Evolutionary conservation across 257 asterid genomes (phyloP).

Genomic region (Leptodermis oblonga): DNA sequence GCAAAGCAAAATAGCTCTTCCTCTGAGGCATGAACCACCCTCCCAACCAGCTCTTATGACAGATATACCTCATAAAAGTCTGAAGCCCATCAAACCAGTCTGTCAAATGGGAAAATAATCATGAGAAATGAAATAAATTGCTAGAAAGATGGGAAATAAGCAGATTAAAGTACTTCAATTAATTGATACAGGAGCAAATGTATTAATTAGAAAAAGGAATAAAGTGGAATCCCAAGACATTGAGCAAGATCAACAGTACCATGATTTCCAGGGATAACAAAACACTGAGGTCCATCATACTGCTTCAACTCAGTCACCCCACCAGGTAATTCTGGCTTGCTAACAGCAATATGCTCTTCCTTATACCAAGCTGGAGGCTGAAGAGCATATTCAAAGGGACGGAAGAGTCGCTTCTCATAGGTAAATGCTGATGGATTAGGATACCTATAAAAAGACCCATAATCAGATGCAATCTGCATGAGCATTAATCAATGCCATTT

Average conservation of each 20-base stretch:
- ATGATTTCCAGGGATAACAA: slow-evolving; percentile 96
- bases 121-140: slow-evolving; percentile 10
- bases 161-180: neutral
- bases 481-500: slow-evolving; percentile 1
- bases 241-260: slow-evolving; percentile 44
- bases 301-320: slow-evolving; percentile 59
- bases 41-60: slow-evolving; percentile 98
- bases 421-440: slow-evolving; percentile 94
- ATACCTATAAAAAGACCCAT: slow-evolving; percentile 46
- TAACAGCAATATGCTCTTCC: slow-evolving; percentile 83
- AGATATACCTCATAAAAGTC: slow-evolving; percentile 93
- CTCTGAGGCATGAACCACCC: slow-evolving; percentile 99
- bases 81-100: slow-evolving; percentile 99
- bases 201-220: neutral
- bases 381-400: slow-evolving; percentile 95
- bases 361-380: slow-evolving; percentile 90
- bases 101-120: slow-evolving; percentile 29
- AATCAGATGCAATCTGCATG: slow-evolving; percentile 8
- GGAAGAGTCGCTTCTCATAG: slow-evolving; percentile 91
- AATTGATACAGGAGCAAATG: neutral
- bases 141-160: neutral
- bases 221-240: slow-evolving; percentile 4
- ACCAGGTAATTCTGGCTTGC: slow-evolving; percentile 84
- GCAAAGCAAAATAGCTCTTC: slow-evolving; percentile 96
- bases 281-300: slow-evolving; percentile 94